Evolutionary conservation across 2,329 filamentous ascomycete genomes (phyloP), one percentile per base, ranked within the genome.

Genomic region (Myriosclerotinia scirpicola): DNA sequence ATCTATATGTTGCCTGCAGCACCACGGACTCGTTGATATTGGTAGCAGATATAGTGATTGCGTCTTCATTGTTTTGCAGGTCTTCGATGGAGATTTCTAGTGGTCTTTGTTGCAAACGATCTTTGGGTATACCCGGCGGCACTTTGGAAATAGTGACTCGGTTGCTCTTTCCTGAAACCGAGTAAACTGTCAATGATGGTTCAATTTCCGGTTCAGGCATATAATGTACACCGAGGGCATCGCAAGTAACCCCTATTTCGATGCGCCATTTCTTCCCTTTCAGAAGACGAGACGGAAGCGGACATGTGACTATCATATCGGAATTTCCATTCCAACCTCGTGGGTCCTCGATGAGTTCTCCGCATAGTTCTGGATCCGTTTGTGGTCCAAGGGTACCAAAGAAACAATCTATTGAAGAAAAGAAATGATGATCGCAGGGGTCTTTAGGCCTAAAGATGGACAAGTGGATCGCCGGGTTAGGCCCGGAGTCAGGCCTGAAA

Each of bases 131-230:
- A n/a, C 42, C 26, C 4, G 42, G 56, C 3, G 56, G 26, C 42
- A 50, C 56, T 17, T 60, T 60, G 17, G 56, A 60, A 48, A 60
- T 15, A 48, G 42, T 60, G 9, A 60, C 42, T 17, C 56, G 56
- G 3, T n/a, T 48, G 20, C 36, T 44, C 38, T 44, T 58, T 20
- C 38, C 38, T 17, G 38, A 30, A 2, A 30, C 38, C 22, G 14
- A 20, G 20, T 1, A 58, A 11, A 58, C 22, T 8, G 44, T 7
- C n/a, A 26, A 11, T 34, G 17, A 14, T 44, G 38, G 22, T 44
- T 40, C 6, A 11, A 7, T 14, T 40, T 22, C 38, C 12, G 30
- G 44, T 1, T 44, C 8, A n/a, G 5, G 6, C 8, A 44, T 20
- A 42, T 58, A 44, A 6, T 17, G 7, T 44, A 8, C 2, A 4